A percentile compares a stretch with the other conserved stretches of the same genome.
Conservation (phyloP, 257 asterid genomes). For the Schizonepeta tenuifolia region DNA sequence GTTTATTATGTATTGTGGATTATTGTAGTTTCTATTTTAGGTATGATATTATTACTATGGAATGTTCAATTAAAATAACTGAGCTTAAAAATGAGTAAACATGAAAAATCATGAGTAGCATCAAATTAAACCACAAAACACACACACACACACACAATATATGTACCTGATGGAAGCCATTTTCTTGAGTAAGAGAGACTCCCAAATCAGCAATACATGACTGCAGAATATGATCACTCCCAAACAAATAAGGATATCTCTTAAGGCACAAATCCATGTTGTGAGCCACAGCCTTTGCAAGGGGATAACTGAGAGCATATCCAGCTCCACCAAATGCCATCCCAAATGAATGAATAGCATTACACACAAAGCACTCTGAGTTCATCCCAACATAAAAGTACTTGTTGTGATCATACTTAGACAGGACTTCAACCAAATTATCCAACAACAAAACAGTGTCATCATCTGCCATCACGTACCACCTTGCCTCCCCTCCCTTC, state of each 20-base stretch:
- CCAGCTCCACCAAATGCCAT: constrained; percentile 64
- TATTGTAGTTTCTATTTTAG: no score
- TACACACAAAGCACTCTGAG: constrained; percentile 49
- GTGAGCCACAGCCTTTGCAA: constrained; percentile 54
- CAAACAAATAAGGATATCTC: constrained; percentile 43
- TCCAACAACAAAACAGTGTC: constrained; percentile 52
- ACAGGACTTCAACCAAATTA: constrained; percentile 45
- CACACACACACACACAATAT: no score
- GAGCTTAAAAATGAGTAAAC: no score
- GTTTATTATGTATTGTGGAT: no score
- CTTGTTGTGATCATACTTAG: constrained; percentile 50
- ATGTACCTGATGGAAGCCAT: constrained; percentile 47
- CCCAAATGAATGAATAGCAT: constrained; percentile 46
- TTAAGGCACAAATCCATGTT: constrained; percentile 54
- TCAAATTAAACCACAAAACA: no score
- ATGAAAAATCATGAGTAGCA: no score
- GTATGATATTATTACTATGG: no score
- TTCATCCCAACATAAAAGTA: constrained; percentile 55
- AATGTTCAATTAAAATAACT: no score
- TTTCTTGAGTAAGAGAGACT: constrained; percentile 48
- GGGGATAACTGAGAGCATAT: constrained; percentile 55
- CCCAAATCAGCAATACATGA: constrained; percentile 61
- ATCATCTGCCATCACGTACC: constrained; percentile 59
- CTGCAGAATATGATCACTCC: constrained; percentile 51
- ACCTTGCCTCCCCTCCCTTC: constrained; percentile 28